Evolutionary conservation across 345 rosid genomes (phyloP).

Genomic region (Iberis pinnata): DNA sequence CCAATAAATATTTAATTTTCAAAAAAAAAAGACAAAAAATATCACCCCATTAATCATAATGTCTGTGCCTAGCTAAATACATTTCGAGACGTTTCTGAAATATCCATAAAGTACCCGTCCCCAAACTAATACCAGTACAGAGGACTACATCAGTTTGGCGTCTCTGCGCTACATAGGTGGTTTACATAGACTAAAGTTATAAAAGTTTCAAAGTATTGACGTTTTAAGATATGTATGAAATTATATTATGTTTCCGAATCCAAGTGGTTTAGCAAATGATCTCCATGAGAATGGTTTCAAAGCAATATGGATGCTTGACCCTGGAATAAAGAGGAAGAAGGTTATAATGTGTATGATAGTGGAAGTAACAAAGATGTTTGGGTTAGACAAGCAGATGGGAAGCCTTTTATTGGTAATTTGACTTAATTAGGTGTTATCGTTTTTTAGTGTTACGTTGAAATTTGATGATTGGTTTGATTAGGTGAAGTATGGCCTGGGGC

Average conservation of each 20-base stretch:
- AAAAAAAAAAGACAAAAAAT: too few relatives aligned
- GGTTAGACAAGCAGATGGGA: conserved; percentile 62
- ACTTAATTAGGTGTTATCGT: too few relatives aligned
- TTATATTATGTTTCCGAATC: conserved; percentile 37
- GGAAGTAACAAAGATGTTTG: conserved; percentile 59
- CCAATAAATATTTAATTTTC: too few relatives aligned
- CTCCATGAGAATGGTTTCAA: conserved; percentile 66
- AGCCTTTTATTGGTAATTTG: conserved; percentile 53
- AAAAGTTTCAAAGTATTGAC: conserved; percentile 6
- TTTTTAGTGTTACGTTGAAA: conserved; percentile 8
- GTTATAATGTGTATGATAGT: conserved; percentile 58
- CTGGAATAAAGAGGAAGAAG: conserved; percentile 81
- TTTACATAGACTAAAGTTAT: not conserved
- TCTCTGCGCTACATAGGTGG: too few relatives aligned
- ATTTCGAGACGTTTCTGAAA: too few relatives aligned
- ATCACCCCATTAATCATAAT: too few relatives aligned
- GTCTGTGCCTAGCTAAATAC: too few relatives aligned
- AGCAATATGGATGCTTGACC: conserved; percentile 97
- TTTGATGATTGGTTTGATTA: conserved; percentile 26
- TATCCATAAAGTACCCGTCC: too few relatives aligned
- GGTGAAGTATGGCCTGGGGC: conserved; percentile 98
- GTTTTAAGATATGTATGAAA: not conserved
- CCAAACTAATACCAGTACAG: too few relatives aligned
- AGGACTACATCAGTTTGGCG: too few relatives aligned
- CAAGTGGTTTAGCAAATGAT: conserved; percentile 50